These are phyloP conservation scores for Macadamia tetraphylla DNA, from an alignment of 164 flowering plant genomes.

Conservation along the genomic window DNA sequence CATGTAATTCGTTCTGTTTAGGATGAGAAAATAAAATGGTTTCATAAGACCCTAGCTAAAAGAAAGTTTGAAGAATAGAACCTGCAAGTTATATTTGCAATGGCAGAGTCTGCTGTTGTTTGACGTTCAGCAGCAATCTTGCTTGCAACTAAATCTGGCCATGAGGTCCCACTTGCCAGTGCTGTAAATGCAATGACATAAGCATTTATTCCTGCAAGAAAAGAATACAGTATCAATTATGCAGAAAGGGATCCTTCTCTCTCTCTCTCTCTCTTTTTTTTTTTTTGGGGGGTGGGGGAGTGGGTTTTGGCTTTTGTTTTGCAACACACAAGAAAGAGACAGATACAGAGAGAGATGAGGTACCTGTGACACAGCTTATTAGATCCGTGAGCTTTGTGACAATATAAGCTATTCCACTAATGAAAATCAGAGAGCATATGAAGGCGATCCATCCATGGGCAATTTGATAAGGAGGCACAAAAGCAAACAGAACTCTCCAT, in stretches of 20 bases:
- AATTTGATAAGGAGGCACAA: conserved; percentile 74
- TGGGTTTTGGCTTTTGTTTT: too few species aligned
- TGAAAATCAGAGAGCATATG: conserved; percentile 73
- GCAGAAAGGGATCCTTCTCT: neutral
- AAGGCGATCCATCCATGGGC: conserved; percentile 94
- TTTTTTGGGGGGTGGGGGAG: too few species aligned
- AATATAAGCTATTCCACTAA: conserved; percentile 73
- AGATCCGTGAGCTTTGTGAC: conserved; percentile 76
- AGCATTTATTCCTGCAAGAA: conserved; percentile 66
- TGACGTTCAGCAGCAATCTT: conserved; percentile 97
- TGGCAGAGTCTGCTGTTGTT: conserved; percentile 90
- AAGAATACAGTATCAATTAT: neutral
- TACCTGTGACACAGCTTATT: conserved; percentile 93
- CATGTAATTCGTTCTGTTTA: too few species aligned
- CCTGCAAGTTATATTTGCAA: conserved; percentile 99
- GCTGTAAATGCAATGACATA: conserved; percentile 94
- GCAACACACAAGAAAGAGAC: neutral
- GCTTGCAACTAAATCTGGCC: conserved; percentile 98
- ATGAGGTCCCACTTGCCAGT: conserved; percentile 88
- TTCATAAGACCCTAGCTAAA: neutral
- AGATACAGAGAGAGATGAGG: neutral
- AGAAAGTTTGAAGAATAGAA: conserved; percentile 13
- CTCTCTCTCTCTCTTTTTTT: neutral
- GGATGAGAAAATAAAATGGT: too few species aligned
- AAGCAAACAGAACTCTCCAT: conserved; percentile 82